These are phyloP conservation scores for Chlorella ohadii DNA, from an alignment of 139 green algal genomes.

Conservation along the genomic window DNA sequence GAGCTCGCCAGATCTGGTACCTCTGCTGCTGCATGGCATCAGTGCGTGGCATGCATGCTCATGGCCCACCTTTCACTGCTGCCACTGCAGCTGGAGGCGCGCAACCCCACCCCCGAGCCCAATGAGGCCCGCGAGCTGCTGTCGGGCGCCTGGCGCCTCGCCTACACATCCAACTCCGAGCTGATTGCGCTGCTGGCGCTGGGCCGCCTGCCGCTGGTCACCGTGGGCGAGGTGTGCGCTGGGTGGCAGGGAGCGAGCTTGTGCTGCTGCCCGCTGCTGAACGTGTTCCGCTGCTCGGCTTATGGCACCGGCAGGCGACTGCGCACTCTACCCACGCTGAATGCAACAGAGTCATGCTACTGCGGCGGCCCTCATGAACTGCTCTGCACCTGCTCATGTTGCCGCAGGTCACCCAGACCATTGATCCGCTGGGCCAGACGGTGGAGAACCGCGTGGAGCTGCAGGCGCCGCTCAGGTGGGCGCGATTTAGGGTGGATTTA, in stretches of 20 bases:
- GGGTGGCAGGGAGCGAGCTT: too few relatives aligned
- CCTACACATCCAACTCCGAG: constrained; percentile 92
- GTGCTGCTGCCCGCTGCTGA: too few relatives aligned
- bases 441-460: constrained; percentile 83
- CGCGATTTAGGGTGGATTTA: neutral
- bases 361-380: too few relatives aligned
- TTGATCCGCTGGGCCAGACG: constrained; percentile 66
- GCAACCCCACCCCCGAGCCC: constrained; percentile 81
- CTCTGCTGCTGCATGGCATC: too few relatives aligned
- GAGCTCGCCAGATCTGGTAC: too few relatives aligned
- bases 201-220: constrained; percentile 80
- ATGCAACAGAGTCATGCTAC: too few relatives aligned
- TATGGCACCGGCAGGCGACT: too few relatives aligned
- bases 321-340: too few relatives aligned
- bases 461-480: constrained; percentile 7
- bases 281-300: too few relatives aligned
- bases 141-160: constrained; percentile 82
- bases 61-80: neutral
- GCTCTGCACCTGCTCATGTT: too few relatives aligned
- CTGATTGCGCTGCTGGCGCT: constrained; percentile 84
- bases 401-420: constrained; percentile 77
- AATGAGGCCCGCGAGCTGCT: constrained; percentile 67
- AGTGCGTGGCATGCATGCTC: neutral
- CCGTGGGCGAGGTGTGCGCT: constrained; percentile 68
- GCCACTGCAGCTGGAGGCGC: constrained; percentile 84